Evolutionary conservation across 2,329 filamentous ascomycete genomes (phyloP).

Genomic region (Trichoderma brevicompactum): DNA sequence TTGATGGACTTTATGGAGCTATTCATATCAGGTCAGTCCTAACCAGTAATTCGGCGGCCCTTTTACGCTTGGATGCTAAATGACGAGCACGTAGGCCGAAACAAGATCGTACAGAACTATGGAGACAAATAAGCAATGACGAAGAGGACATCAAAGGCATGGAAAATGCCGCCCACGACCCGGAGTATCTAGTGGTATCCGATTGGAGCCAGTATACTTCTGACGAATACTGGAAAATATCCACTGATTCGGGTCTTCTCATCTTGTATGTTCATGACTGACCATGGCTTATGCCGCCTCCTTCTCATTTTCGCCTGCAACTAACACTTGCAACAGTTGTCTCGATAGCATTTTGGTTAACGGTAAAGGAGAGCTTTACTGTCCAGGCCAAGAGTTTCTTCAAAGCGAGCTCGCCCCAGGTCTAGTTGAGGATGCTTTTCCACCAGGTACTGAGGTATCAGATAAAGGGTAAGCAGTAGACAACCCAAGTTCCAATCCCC

Average conservation of each 20-base stretch:
- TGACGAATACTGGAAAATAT: conserved; percentile 50
- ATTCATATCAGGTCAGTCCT: conserved; percentile 53
- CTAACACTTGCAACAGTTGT: conserved; percentile 47
- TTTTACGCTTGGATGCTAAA: conserved; percentile 44
- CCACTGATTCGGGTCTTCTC: conserved; percentile 51
- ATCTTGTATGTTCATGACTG: conserved; percentile 28
- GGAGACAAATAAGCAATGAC: conserved; percentile 44
- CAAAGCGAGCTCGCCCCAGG: conserved; percentile 41
- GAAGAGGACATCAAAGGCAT: conserved; percentile 50
- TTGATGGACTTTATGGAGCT: conserved; percentile 63
- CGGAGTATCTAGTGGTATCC: conserved; percentile 55
- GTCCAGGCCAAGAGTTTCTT: conserved; percentile 52
- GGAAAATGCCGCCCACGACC: conserved; percentile 51
- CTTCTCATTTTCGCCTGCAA: no score
- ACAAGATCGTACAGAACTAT: neutral
- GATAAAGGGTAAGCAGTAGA: conserved; percentile 46
- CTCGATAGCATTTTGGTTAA: conserved; percentile 67
- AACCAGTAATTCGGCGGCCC: conserved; percentile 43
- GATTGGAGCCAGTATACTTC: conserved; percentile 63
- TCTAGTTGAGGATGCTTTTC: conserved; percentile 37
- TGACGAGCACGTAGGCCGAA: neutral
- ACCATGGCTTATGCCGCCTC: no score
- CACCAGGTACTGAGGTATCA: conserved; percentile 43
- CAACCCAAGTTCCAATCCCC: rapidly evolving
- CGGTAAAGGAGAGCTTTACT: conserved; percentile 61